These are phyloP conservation scores for Stereum hirsutum DNA, from an alignment of 1,284 basidiomycete genomes.

Conservation along the genomic window DNA sequence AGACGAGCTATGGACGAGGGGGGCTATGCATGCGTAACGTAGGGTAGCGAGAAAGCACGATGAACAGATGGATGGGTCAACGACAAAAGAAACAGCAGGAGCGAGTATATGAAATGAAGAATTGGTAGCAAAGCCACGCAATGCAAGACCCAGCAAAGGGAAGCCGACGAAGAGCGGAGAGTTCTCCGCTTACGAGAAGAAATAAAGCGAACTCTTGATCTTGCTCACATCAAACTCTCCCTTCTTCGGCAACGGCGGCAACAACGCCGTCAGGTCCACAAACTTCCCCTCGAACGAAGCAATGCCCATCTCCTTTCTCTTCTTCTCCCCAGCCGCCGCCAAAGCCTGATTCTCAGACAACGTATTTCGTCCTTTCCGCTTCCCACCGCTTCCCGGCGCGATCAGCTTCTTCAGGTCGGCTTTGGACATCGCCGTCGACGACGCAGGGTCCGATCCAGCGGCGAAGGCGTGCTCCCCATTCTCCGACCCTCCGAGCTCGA, in stretches of 20 bases:
- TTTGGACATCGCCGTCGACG: not conserved
- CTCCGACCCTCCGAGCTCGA: too few relatives aligned
- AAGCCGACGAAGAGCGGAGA: not conserved
- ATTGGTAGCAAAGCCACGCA: too few relatives aligned
- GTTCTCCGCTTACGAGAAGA: constrained; percentile 63
- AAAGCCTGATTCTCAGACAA: not conserved
- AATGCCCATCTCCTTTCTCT: constrained; percentile 1
- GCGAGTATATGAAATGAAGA: too few relatives aligned
- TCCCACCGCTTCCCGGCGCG: not conserved
- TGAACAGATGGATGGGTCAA: too few relatives aligned
- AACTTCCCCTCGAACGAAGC: constrained; percentile 41
- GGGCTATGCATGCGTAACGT: too few relatives aligned
- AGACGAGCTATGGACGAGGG: too few relatives aligned
- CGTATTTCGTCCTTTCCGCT: not conserved
- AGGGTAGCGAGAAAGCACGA: too few relatives aligned
- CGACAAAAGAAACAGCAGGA: too few relatives aligned
- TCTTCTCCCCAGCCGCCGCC: constrained; percentile 2
- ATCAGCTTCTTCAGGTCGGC: not conserved
- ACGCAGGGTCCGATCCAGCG: too few relatives aligned
- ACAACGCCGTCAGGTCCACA: constrained; percentile 65
- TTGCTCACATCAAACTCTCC: constrained; percentile 84
- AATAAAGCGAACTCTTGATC: constrained; percentile 81
- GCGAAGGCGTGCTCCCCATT: too few relatives aligned
- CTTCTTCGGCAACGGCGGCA: constrained; percentile 82
- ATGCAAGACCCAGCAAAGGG: too few relatives aligned